Base-by-base conservation (phyloP, 768 basidiomycete genomes). In the Tephrocybe rancida region DNA sequence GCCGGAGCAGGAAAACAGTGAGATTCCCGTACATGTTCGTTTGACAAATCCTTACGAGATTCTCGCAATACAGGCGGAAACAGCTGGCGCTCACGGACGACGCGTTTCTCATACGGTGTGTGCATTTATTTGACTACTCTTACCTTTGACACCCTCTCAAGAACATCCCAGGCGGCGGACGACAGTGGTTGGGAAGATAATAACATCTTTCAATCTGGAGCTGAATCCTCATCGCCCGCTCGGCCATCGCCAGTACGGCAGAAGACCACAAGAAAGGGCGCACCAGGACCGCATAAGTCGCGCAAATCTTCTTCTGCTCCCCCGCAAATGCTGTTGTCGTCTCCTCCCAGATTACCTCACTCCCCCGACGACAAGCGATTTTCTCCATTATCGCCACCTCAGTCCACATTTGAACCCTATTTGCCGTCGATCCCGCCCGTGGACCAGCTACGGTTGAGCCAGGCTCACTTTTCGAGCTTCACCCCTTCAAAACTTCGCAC, bases 181-280 rank as follows among this genome's bases (percentile, higher is more conserved):
- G 89, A 90, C 48, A 92, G 90, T 61, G 90, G 89, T 29, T 93
- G 91, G 90, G 91, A 93, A 63, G 91, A 92, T 59, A 92, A 91
- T 63, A 93, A 94, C 58, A 83, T 92, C 25, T 94, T 94, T 67
- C 91, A 94, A 64, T 92, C 90, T 8, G 91, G 90, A n/a, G 87
- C 87, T 4, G 91, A 93, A 61, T 88, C 87, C n/a, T 90, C 90
- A 6, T 92, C 90, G 13, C 90, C 91, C 29, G 69, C 66, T 9
- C 86, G 85, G 16, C 84, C 87, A 30, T 81, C 85, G 5, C 87
- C 85, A 41, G 54, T 71, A 54, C 70, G 75, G 59, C 60, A 74
- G 49, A 77, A 78, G 69, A 58, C 68, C 60, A 62, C 74, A 41
- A 64, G 77, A 53, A 72, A 79, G 56, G 78, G 73, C 63, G 54